Base-by-base conservation (phyloP, 768 basidiomycete species). In the Dioszegia crocea region DNA sequence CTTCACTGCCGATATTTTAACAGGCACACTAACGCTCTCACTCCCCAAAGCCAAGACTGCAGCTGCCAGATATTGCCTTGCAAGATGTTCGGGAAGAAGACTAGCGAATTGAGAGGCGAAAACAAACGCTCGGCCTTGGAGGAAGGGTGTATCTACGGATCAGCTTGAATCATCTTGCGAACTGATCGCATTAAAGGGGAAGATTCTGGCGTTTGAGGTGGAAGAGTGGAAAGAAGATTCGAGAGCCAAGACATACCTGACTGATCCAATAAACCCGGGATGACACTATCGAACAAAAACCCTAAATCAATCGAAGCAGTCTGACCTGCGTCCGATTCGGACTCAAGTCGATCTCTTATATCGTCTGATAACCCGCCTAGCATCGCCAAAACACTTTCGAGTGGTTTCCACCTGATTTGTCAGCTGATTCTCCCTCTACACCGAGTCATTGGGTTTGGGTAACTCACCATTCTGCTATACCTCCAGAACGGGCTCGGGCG, bases 111-210 rank as follows among this genome's bases (percentile, higher is more conserved):
- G 87, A 70, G 90, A 91, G 2, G 92, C 91, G 65, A 97, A 93
- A 44, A 98, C 89, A 60, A 97, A 96, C 0, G 86, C 89, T 60
- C 96, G 83, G 11, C 94, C 96, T 78, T 97, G 94, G 27, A 99
- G 77, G 83, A 97, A 99, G 0, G 91, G 91, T 56, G 82, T 82
- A 23, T 90, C 93, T 94, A 10, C n/a, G 43, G 11, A 17, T 57
- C 45, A 57, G 56, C 56, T 40, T 36, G 24, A 1, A 14, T 11
- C 31, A 4, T 27, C 52, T 33, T 33, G 14, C 39, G 1, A 11
- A 14, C 24, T 17, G 10, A 19, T 14, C n/a, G 27, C 46, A 12
- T 16, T 10, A 33, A 48, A 29, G 16, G 19, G 23, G n/a, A n/a
- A n/a, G n/a, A n/a, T n/a, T n/a, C n/a, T n/a, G n/a, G n/a, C n/a